Evolutionary conservation across 108 stramenopile genomes (phyloP).

Genomic region (Cyclotella choctawhatcheeana): DNA sequence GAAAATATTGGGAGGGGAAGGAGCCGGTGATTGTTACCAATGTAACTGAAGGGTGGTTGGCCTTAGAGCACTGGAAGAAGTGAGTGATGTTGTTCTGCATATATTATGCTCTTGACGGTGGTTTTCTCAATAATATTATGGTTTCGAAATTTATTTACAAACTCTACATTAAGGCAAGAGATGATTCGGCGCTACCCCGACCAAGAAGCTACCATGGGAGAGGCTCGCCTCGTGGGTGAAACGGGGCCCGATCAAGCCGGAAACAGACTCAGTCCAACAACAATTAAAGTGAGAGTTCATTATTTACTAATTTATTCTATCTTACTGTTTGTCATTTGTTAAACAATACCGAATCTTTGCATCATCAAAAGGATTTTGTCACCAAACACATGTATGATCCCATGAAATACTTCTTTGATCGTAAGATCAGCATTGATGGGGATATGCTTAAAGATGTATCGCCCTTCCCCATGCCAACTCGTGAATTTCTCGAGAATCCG

Average conservation of each 20-base stretch:
- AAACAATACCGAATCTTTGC: background rate
- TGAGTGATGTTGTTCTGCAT: background rate
- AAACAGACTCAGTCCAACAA: slow-evolving; percentile 33
- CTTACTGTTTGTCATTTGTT: background rate
- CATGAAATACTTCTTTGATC: slow-evolving; percentile 55
- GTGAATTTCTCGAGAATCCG: slow-evolving; percentile 37
- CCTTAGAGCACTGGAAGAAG: slow-evolving; percentile 47
- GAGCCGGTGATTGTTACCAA: slow-evolving; percentile 46
- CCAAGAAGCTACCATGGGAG: slow-evolving; percentile 51
- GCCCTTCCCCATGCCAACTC: slow-evolving; percentile 50
- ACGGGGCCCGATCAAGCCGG: slow-evolving; percentile 46
- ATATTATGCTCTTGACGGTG: background rate
- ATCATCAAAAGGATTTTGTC: slow-evolving; percentile 31
- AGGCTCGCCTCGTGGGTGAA: slow-evolving; percentile 35
- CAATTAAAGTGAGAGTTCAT: slow-evolving; percentile 28
- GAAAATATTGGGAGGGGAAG: slow-evolving; percentile 40
- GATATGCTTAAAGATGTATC: slow-evolving; percentile 46
- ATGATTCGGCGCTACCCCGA: slow-evolving; percentile 39
- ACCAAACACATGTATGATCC: slow-evolving; percentile 51
- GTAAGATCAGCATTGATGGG: slow-evolving; percentile 45
- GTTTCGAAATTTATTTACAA: too few relatives aligned
- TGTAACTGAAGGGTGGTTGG: slow-evolving; percentile 47
- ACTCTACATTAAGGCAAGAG: slow-evolving; percentile 34
- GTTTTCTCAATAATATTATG: background rate
- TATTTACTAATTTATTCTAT: background rate